Evolutionary conservation across 2,329 filamentous ascomycete genomes (phyloP), one percentile per base, ranked within the genome.

Genomic region (Trichoderma guizhouense): DNA sequence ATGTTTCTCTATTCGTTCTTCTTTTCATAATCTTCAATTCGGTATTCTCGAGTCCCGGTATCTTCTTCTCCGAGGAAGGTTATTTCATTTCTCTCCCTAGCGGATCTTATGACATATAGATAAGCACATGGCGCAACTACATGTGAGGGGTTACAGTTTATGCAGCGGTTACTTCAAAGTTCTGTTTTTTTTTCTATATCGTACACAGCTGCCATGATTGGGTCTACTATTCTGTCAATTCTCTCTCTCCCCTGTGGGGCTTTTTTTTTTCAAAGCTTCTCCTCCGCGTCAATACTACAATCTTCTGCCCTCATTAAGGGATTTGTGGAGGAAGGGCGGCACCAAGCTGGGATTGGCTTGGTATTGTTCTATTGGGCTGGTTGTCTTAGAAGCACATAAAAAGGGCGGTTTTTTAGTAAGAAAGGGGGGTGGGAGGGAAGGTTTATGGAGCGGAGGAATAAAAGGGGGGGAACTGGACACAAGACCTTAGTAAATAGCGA

Each of bases 161-260:
- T 69, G 76, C 74, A 76, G 76, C 74, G 77, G 77, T 76, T 62
- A 24, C 26, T 47, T 68, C 28, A 58, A 58, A 30, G 21, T n/a
- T 51, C 15, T 30, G 53, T 57, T 28, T 55, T 62, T 71, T 21
- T 51, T 71, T 21, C 36, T 64, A 53, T 60, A 36, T 43, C 47
- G 24, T 43, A 64, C 34, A 63, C 60, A 64, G 58, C 47, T 63
- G 47, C 43, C 36, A 70, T 64, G 68, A 70, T 60, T 60, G 57
- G 66, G 66, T 69, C 66, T 69, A 69, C 24, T 34, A 60, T 51
- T 39, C 32, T 61, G 14, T 32, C 18, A 21, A 12, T 47, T n/a
- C 26, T n/a, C n/a, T 43, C 36, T 39, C 18, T 43, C 55, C 66
- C 28, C 26, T 47, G 32, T 21, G 9, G 11, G 26, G 32, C n/a